A percentile compares a stretch with the other conserved stretches of the same genome.
phyloP scores from a whole-genome alignment of 768 basidiomycete species.

The Kwoniella mangroviensis region DNA sequence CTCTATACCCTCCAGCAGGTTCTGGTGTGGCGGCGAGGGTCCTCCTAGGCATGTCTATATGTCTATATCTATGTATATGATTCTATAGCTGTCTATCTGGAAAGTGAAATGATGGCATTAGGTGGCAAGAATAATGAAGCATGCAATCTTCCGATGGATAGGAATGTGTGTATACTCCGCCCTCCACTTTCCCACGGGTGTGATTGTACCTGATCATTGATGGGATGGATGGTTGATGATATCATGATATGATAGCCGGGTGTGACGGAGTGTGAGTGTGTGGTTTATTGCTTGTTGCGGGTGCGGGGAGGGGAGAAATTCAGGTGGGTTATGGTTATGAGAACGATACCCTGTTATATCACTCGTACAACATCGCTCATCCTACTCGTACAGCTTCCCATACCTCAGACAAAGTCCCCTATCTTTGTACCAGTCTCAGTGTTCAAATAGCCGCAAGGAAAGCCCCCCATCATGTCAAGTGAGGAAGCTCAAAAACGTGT shows the following conservation, averaged over 20 bases:
- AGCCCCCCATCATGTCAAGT: constrained; percentile 16
- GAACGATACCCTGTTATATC: background rate
- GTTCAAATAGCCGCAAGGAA: background rate
- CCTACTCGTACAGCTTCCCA: too few relatives aligned
- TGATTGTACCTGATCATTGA: too few relatives aligned
- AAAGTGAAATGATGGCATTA: too few relatives aligned
- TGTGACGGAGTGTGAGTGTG: background rate
- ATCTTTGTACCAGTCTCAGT: too few relatives aligned
- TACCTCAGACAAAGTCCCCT: too few relatives aligned
- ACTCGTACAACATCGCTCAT: too few relatives aligned
- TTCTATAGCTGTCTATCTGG: too few relatives aligned
- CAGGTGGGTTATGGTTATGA: background rate
- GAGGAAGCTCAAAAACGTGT: constrained; percentile 30
- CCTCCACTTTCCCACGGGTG: constrained; percentile 18
- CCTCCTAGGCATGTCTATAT: constrained; percentile 31
- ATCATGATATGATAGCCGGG: background rate
- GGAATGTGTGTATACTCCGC: too few relatives aligned
- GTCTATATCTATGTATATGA: background rate
- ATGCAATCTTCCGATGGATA: too few relatives aligned
- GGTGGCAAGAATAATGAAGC: too few relatives aligned
- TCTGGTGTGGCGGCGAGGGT: constrained; percentile 10
- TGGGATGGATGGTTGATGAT: background rate
- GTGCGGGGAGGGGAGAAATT: background rate
- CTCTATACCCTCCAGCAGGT: constrained; percentile 24
- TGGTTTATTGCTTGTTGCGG: constrained; percentile 7